Conservation (phyloP, 2,329 filamentous ascomycete genomes). For the Xylariaceae sp. region DNA sequence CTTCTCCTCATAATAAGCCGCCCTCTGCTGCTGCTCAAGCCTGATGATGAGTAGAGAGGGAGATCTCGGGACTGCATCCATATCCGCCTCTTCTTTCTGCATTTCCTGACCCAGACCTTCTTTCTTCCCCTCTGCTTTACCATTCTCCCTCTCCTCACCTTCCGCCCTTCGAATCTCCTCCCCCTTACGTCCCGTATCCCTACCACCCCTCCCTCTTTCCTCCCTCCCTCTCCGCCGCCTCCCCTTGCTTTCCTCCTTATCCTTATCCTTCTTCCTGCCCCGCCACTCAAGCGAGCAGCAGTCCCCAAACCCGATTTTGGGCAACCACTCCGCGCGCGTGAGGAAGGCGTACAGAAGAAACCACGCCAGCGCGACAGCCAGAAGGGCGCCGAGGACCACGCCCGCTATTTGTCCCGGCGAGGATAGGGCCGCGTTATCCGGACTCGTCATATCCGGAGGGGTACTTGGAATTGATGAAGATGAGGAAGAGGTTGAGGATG, state of each 20-base stretch:
- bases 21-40: no score
- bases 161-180: not conserved
- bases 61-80: no score
- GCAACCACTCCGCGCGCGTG: not conserved
- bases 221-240: not conserved
- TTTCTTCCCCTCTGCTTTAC: not conserved
- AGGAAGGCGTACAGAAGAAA: not conserved
- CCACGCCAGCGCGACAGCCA: not conserved
- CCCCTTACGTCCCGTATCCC: not conserved
- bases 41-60: no score
- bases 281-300: not conserved
- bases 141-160: not conserved
- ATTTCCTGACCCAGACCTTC: no score
- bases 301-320: not conserved
- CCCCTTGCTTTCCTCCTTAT: not conserved
- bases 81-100: no score
- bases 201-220: not conserved
- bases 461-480: no score
- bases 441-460: no score
- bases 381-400: not conserved
- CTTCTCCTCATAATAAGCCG: no score
- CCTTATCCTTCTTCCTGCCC: not conserved
- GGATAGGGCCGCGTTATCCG: not conserved
- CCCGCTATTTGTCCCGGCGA: not conserved
- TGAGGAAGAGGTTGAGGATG: not conserved